These are phyloP conservation scores for Achlya hypogyna DNA, from an alignment of 352 stramenopile species.

Conservation along the genomic window DNA sequence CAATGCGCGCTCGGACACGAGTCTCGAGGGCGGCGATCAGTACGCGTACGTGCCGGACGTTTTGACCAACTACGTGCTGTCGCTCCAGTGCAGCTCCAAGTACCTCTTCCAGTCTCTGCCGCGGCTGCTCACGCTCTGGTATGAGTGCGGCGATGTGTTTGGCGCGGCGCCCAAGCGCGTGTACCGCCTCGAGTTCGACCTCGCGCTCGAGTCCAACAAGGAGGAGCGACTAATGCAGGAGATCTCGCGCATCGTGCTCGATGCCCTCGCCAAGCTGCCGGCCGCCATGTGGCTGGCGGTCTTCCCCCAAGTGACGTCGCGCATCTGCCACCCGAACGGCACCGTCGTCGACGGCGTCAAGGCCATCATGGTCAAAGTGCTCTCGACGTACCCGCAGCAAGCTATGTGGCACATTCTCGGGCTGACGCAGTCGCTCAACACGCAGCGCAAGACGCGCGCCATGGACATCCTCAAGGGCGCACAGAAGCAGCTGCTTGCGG, in stretches of 20 bases:
- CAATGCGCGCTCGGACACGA: constrained; percentile 15
- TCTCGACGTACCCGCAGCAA: constrained; percentile 92
- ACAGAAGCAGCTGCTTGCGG: constrained; percentile 56
- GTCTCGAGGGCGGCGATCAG: constrained; percentile 28
- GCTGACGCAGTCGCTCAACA: constrained; percentile 87
- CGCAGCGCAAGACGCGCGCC: constrained; percentile 48
- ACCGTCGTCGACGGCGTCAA: constrained; percentile 85
- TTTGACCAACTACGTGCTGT: constrained; percentile 91
- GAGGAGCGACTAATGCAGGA: constrained; percentile 57
- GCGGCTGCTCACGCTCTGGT: constrained; percentile 95
- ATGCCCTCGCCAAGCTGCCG: constrained; percentile 44
- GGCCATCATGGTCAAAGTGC: constrained; percentile 89
- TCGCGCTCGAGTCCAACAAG: constrained; percentile 37
- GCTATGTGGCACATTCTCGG: constrained; percentile 96
- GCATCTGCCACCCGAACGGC: constrained; percentile 84
- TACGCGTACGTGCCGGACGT: constrained; percentile 81
- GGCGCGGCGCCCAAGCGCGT: constrained; percentile 42
- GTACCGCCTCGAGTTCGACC: constrained; percentile 46
- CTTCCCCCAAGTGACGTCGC: constrained; percentile 96
- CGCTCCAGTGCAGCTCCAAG: constrained; percentile 82
- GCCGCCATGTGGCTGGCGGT: constrained; percentile 96
- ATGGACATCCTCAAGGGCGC: constrained; percentile 52
- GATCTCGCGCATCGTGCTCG: constrained; percentile 52
- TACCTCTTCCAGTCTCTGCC: constrained; percentile 96
- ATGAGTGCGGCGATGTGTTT: constrained; percentile 89